Conservation (phyloP, 2,329 filamentous ascomycete species). For the Penicillium thymicola region DNA sequence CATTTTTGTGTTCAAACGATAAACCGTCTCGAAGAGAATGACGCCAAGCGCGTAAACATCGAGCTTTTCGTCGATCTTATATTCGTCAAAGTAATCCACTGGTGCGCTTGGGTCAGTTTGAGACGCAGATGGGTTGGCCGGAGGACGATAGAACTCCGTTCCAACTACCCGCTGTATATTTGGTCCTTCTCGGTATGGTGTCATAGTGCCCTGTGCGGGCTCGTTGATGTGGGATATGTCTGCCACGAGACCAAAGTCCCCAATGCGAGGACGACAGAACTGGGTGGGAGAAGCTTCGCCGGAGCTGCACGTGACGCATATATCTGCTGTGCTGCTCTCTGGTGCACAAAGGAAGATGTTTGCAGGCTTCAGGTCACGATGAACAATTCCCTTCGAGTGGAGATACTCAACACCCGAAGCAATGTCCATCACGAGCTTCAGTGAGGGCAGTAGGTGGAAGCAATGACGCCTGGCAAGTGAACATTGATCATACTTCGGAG, state of each 20-base stretch:
- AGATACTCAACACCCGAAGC: slow-evolving; percentile 64
- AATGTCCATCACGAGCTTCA: slow-evolving; percentile 58
- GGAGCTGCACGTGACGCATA: slow-evolving; percentile 46
- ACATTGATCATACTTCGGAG: slow-evolving; percentile 15
- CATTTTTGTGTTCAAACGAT: slow-evolving; percentile 51
- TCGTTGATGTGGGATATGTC: slow-evolving; percentile 47
- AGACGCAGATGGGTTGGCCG: slow-evolving; percentile 21
- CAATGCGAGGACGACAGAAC: slow-evolving; percentile 59
- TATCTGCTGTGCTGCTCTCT: slow-evolving; percentile 47
- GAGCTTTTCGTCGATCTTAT: slow-evolving; percentile 49
- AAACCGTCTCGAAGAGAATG: slow-evolving; percentile 61
- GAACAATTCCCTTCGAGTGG: slow-evolving; percentile 59
- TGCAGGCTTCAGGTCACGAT: slow-evolving; percentile 66
- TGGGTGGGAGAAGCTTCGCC: slow-evolving; percentile 27
- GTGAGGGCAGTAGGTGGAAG: slow-evolving; percentile 58
- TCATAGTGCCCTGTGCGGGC: slow-evolving; percentile 18
- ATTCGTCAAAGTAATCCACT: slow-evolving; percentile 16
- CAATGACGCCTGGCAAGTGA: slow-evolving; percentile 51
- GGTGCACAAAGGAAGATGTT: slow-evolving; percentile 62
- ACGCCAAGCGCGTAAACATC: slow-evolving; percentile 63
- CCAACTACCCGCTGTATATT: slow-evolving; percentile 50
- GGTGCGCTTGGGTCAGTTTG: neutral
- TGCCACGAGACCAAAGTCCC: slow-evolving; percentile 65
- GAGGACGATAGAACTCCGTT: slow-evolving; percentile 61
- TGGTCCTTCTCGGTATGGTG: slow-evolving; percentile 18